These are phyloP conservation scores for Oehlia diaphana DNA, from an alignment of 192 early-diverging fungal species.

Conservation along the genomic window DNA sequence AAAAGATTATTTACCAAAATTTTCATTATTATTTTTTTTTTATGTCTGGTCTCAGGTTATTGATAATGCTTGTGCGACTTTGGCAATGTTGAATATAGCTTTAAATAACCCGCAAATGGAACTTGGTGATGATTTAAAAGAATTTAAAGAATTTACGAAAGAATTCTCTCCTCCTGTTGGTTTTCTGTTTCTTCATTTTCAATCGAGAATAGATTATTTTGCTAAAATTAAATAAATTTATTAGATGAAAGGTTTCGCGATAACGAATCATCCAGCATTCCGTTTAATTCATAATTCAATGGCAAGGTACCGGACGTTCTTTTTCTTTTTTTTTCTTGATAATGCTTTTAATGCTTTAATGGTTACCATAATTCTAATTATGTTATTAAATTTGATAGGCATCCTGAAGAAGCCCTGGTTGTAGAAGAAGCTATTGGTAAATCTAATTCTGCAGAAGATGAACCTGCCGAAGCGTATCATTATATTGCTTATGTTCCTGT, in stretches of 20 bases:
- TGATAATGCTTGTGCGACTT: slow-evolving; percentile 71
- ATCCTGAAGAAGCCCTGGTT: slow-evolving; percentile 3
- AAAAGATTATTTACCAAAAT: too few relatives aligned
- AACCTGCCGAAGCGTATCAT: not conserved
- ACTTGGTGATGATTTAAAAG: slow-evolving; percentile 51
- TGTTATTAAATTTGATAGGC: not conserved
- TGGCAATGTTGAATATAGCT: slow-evolving; percentile 65
- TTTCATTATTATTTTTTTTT: too few relatives aligned
- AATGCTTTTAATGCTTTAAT: not conserved
- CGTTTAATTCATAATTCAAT: slow-evolving; percentile 62
- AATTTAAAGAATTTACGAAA: slow-evolving; percentile 61
- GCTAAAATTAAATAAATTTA: not conserved
- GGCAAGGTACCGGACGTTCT: slow-evolving; percentile 34
- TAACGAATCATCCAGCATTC: slow-evolving; percentile 59
- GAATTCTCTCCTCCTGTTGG: slow-evolving; percentile 56
- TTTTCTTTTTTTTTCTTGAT: not conserved
- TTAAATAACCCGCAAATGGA: slow-evolving; percentile 59
- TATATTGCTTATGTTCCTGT: slow-evolving; percentile 23
- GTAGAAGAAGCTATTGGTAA: slow-evolving; percentile 4
- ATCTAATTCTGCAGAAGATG: not conserved
- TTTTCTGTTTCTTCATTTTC: not conserved
- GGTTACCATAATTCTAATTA: not conserved
- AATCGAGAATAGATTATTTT: not conserved
- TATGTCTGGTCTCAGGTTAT: slow-evolving; percentile 46
- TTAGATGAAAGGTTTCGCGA: slow-evolving; percentile 55